Conservation (phyloP, 2,329 filamentous ascomycete species). For the Fusarium neocosmosporiellum region DNA sequence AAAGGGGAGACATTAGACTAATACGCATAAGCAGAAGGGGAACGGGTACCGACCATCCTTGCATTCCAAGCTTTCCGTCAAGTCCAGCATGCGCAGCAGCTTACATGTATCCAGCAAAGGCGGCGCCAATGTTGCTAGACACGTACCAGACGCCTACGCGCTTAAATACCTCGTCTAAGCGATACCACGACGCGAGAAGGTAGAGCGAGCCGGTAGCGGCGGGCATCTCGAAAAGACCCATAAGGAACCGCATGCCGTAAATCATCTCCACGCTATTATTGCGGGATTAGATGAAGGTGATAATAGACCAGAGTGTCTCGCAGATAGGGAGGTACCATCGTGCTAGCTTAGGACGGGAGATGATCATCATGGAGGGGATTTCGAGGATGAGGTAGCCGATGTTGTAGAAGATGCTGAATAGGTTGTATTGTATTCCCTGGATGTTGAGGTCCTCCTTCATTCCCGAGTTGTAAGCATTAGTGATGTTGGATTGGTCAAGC, state of each 20-base stretch:
- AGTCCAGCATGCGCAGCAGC: slow-evolving; percentile 30
- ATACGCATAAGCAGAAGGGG: background rate
- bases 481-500: slow-evolving; percentile 48
- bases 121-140: slow-evolving; percentile 27
- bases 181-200: slow-evolving; percentile 50
- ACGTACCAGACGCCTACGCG: slow-evolving; percentile 62
- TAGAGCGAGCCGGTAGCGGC: slow-evolving; percentile 42
- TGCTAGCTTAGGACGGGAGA: slow-evolving; percentile 35
- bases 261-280: slow-evolving; percentile 21
- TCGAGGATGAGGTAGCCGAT: slow-evolving; percentile 42
- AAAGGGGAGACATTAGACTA: background rate
- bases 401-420: slow-evolving; percentile 44
- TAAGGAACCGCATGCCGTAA: slow-evolving; percentile 28
- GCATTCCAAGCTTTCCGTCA: slow-evolving; percentile 14
- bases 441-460: slow-evolving; percentile 52
- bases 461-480: slow-evolving; percentile 53
- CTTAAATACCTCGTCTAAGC: slow-evolving; percentile 56
- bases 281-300: slow-evolving; percentile 16
- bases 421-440: slow-evolving; percentile 47
- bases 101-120: slow-evolving; percentile 34
- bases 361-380: slow-evolving; percentile 41
- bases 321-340: slow-evolving; percentile 18
- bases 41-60: background rate
- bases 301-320: slow-evolving; percentile 26
- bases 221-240: slow-evolving; percentile 35